These are phyloP conservation scores for Bruguiera parviflora DNA, from an alignment of 345 rosid genomes.

Conservation along the genomic window DNA sequence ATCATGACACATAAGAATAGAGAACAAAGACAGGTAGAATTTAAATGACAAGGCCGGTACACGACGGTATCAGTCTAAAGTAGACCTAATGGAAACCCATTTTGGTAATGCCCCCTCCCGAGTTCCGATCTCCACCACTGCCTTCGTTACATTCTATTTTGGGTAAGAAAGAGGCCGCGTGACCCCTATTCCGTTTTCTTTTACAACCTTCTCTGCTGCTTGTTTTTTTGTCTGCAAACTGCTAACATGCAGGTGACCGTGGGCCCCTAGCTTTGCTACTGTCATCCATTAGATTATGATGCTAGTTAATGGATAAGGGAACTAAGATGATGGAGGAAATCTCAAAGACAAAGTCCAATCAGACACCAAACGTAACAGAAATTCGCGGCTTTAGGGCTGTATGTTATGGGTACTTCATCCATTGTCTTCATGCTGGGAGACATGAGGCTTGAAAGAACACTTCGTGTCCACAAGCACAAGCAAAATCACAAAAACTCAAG, in stretches of 20 bases:
- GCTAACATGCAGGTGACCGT: conserved; percentile 8
- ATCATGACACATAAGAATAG: neutral
- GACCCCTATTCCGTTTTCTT: neutral
- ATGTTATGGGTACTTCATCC: no score
- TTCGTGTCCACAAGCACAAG: no score
- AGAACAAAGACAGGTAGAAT: no score
- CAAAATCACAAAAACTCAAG: no score
- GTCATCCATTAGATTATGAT: neutral
- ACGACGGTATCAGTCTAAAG: neutral
- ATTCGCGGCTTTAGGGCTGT: no score
- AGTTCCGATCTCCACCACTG: conserved; percentile 3
- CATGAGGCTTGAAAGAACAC: no score
- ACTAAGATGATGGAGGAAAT: neutral
- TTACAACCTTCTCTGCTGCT: neutral
- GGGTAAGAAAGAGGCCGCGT: conserved; percentile 14
- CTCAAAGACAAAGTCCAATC: neutral
- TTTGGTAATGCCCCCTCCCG: conserved; percentile 5
- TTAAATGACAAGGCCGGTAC: neutral
- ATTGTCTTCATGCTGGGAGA: no score
- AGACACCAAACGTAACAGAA: no score
- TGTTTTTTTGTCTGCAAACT: conserved; percentile 9
- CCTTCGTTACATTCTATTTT: conserved; percentile 1
- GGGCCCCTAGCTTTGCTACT: conserved; percentile 10
- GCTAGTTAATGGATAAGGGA: neutral
- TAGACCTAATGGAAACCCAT: conserved; percentile 2